Evolutionary conservation across 208 protist genomes (phyloP).

Genomic region (Trypanosoma cruzi): DNA sequence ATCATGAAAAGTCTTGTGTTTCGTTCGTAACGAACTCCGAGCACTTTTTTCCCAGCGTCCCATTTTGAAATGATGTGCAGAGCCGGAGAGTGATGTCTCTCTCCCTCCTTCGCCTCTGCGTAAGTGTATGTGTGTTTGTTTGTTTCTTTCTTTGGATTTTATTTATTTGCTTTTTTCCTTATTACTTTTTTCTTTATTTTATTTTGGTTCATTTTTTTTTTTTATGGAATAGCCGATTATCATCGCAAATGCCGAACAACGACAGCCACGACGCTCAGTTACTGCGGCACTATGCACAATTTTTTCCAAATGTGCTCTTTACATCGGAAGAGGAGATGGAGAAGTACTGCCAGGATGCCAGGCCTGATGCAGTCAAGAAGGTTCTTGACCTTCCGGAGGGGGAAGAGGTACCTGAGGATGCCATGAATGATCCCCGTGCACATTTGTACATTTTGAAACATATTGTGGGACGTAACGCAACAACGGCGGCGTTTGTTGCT

Average conservation of each 20-base stretch:
- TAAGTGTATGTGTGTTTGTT: conserved; percentile 3
- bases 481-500: conserved; percentile 84
- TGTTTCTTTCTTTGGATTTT: no score
- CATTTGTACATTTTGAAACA: conserved; percentile 86
- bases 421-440: conserved; percentile 54
- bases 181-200: background rate
- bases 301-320: conserved; percentile 85
- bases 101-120: no score
- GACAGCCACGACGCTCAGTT: conserved; percentile 49
- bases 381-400: conserved; percentile 55
- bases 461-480: conserved; percentile 83
- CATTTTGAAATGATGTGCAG: background rate
- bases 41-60: background rate
- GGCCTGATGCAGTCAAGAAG: conserved; percentile 35
- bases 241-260: conserved; percentile 31
- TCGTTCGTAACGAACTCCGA: conserved; percentile 14
- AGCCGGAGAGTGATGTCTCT: background rate
- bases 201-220: conserved; percentile 1
- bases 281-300: conserved; percentile 79
- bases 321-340: conserved; percentile 69
- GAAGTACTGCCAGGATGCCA: conserved; percentile 43
- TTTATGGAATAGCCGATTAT: background rate
- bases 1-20: conserved; percentile 32
- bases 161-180: background rate
- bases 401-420: conserved; percentile 61